A percentile compares a stretch with the other conserved stretches of the same genome.
phyloP scores from a whole-genome alignment of 2,329 filamentous ascomycete genomes.

The Rutstroemia sp. region DNA sequence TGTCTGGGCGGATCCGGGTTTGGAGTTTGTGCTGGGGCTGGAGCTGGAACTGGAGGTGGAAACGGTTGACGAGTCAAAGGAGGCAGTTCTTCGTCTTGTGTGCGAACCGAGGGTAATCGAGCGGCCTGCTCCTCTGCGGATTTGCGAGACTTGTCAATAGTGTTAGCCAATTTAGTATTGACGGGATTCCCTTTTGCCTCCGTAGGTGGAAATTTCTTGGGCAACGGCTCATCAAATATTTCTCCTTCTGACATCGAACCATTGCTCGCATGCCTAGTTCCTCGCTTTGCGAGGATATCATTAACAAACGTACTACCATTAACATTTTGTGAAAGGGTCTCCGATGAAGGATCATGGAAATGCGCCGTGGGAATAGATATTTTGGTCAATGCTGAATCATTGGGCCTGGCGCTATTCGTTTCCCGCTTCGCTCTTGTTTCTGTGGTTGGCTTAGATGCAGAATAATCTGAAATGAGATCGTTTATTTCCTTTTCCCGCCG shows the following conservation, averaged over 20 bases:
- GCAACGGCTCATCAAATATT: slow-evolving; percentile 26
- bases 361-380: slow-evolving; percentile 8
- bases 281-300: slow-evolving; percentile 8
- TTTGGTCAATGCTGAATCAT: background rate
- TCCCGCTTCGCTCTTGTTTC: slow-evolving; percentile 15
- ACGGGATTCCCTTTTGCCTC: slow-evolving; percentile 17
- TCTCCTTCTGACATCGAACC: slow-evolving; percentile 26
- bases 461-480: slow-evolving; percentile 25
- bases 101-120: slow-evolving; percentile 11
- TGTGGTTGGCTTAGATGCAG: slow-evolving; percentile 15
- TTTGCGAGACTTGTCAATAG: slow-evolving; percentile 15
- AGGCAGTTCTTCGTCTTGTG: slow-evolving; percentile 9
- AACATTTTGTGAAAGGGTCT: slow-evolving; percentile 17
- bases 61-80: slow-evolving; percentile 12
- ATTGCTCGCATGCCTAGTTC: slow-evolving; percentile 16
- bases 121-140: slow-evolving; percentile 11
- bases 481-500: slow-evolving; percentile 20
- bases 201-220: slow-evolving; percentile 13
- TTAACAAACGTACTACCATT: slow-evolving; percentile 12
- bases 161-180: slow-evolving; percentile 10
- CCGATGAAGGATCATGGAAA: slow-evolving; percentile 18
- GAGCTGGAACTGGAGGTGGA: background rate
- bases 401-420: background rate
- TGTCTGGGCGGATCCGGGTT: slow-evolving; percentile 6
- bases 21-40: slow-evolving; percentile 1